Evolutionary conservation across 805 yeast species (phyloP).

Genomic region (Spathaspora passalidarum): DNA sequence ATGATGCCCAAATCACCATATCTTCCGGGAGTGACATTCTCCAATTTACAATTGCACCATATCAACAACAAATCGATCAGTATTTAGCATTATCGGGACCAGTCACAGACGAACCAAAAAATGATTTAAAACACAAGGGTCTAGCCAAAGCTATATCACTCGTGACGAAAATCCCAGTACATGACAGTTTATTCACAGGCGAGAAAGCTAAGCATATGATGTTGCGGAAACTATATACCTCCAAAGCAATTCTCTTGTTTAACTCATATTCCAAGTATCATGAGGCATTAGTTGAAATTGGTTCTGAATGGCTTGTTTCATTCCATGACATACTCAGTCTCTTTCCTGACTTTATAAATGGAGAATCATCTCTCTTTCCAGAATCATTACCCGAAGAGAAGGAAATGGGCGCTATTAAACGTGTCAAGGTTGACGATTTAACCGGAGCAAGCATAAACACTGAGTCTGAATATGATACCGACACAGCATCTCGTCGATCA

Average conservation of each 20-base stretch:
- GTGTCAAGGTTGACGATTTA: conserved; percentile 19
- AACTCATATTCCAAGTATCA: conserved; percentile 32
- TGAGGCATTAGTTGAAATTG: conserved; percentile 37
- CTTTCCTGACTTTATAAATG: conserved; percentile 39
- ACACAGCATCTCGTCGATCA: neutral
- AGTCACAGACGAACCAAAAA: conserved; percentile 18
- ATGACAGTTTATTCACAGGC: conserved; percentile 14
- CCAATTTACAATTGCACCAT: conserved; percentile 25
- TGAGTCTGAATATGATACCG: conserved; percentile 10
- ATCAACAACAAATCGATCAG: conserved; percentile 36
- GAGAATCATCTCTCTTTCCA: conserved; percentile 5
- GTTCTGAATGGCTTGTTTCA: conserved; percentile 40
- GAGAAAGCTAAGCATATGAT: conserved; percentile 28
- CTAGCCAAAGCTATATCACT: conserved; percentile 32
- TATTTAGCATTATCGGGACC: conserved; percentile 24
- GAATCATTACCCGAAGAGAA: neutral
- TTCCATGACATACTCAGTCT: conserved; percentile 30
- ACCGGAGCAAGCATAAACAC: conserved; percentile 5
- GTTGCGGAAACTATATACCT: conserved; percentile 33
- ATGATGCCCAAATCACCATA: conserved; percentile 13
- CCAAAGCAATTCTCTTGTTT: conserved; percentile 30
- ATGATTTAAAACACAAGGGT: conserved; percentile 31
- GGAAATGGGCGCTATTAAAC: conserved; percentile 9
- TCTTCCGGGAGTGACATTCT: conserved; percentile 29
- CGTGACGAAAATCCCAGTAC: conserved; percentile 25